Evolutionary conservation across 208 protist species (phyloP), one percentile per base, ranked within the genome.

Genomic region (Porcisia hertigi): DNA sequence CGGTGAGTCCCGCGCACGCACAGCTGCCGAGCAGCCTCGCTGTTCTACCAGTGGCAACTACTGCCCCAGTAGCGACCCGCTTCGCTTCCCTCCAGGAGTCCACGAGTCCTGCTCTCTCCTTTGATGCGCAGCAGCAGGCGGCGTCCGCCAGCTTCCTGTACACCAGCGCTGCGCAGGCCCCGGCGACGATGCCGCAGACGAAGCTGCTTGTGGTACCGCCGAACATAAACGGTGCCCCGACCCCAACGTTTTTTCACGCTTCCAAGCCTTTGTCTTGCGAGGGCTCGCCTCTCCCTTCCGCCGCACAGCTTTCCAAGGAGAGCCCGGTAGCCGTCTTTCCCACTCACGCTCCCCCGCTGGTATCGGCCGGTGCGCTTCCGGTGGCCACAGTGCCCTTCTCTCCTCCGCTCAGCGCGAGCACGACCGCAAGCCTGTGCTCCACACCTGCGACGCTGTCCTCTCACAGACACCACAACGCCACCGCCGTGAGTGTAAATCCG

Each of bases 181-280:
- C 70, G 25, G 7, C 78, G 1, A 25, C 81, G 25, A 71, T 66
- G 53, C 64, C 82, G 18, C 66, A 71, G 65, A 58, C 81, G 52
- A 82, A 82, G 64, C 71, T 91, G 69, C 79, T 91, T 30, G 75
- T 78, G 9, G 60, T 79, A 30, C 75, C 79, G 0, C 79, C 84
- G 63, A 41, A 85, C 77, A 84, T 88, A 58, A 69, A 81, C 36
- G 80, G 80, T 47, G 55, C 70, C 58, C 70, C 73, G 12, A 54
- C 70, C 41, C 75, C 73, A 12, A 81, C 54, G n/a, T 64, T 70
- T 64, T 62, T 74, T 45, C 64, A 73, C 39, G 64, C 52, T 57
- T 82, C 83, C 3, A 36, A 57, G 11, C 55, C 70, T 36, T 69
- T 63, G 36, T 81, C 77, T 49, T 65, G 39, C n/a, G 77, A 73